phyloP scores from a whole-genome alignment of 2,329 filamentous ascomycete genomes.

The Pseudogymnoascus sp. region DNA sequence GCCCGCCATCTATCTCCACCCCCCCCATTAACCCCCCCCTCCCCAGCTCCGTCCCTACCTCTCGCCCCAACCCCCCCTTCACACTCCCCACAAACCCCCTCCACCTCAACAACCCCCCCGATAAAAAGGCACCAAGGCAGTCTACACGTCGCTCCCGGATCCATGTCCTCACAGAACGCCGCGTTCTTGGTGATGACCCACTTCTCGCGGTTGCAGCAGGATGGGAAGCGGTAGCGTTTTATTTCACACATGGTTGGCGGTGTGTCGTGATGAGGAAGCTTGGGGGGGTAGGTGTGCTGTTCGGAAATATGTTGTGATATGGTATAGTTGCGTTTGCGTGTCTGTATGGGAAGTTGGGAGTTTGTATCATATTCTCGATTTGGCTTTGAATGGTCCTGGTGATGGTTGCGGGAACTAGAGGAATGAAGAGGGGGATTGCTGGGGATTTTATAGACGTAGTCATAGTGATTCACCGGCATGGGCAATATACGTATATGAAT shows the following conservation, averaged over 20 bases:
- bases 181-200: conserved; percentile 2
- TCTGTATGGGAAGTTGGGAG: not conserved
- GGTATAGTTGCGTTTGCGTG: not conserved
- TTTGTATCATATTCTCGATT: not conserved
- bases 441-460: not conserved
- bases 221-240: not conserved
- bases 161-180: not conserved
- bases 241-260: conserved; percentile 8
- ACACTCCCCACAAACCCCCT: not conserved
- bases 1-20: not conserved
- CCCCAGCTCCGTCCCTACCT: not conserved
- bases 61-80: not conserved
- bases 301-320: not conserved
- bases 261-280: too few species aligned
- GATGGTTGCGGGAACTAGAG: not conserved
- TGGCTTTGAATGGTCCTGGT: too few species aligned
- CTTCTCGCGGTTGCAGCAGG: conserved; percentile 9
- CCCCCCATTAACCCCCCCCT: too few species aligned
- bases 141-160: not conserved
- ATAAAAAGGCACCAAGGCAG: not conserved
- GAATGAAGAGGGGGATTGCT: not conserved
- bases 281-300: not conserved
- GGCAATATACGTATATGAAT: not conserved
- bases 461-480: not conserved
- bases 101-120: not conserved